These are phyloP conservation scores for Dentipellis sp. DNA, from an alignment of 768 basidiomycete genomes.

Conservation along the genomic window DNA sequence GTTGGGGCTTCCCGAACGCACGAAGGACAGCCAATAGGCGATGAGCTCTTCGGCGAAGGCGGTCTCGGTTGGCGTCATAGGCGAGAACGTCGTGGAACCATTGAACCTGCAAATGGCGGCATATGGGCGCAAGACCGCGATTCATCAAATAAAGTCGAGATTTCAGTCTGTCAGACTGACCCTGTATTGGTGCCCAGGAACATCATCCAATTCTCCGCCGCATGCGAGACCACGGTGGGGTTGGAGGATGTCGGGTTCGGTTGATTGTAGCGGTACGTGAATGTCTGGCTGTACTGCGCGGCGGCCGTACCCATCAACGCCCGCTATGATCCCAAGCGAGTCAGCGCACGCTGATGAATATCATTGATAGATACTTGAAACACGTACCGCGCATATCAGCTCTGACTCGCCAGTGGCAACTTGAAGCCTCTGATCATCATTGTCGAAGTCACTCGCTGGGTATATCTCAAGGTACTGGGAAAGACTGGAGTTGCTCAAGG, in stretches of 20 bases:
- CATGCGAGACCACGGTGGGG: conserved; percentile 29
- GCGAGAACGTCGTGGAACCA: conserved; percentile 41
- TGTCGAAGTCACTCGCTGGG: conserved; percentile 33
- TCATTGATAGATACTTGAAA: background rate
- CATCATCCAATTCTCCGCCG: conserved; percentile 65
- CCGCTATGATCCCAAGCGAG: conserved; percentile 20
- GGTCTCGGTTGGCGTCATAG: conserved; percentile 33
- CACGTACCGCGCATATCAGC: conserved; percentile 45
- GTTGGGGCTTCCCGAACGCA: conserved; percentile 47
- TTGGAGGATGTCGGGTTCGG: conserved; percentile 33
- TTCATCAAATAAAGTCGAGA: background rate
- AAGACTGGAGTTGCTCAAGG: conserved; percentile 30
- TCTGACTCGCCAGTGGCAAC: conserved; percentile 41
- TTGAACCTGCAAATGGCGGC: conserved; percentile 25
- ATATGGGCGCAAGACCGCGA: background rate
- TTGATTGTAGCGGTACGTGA: conserved; percentile 55
- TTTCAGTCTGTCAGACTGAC: conserved; percentile 23
- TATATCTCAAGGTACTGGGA: conserved; percentile 32
- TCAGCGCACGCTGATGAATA: background rate
- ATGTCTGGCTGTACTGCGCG: conserved; percentile 26
- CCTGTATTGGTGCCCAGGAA: conserved; percentile 52
- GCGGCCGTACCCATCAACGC: conserved; percentile 37
- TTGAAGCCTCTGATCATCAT: conserved; percentile 30
- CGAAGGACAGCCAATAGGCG: conserved; percentile 61
- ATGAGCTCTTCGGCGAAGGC: conserved; percentile 52